Conservation (phyloP, 306 rosid genomes). For the Citrullus mucosospermus region DNA sequence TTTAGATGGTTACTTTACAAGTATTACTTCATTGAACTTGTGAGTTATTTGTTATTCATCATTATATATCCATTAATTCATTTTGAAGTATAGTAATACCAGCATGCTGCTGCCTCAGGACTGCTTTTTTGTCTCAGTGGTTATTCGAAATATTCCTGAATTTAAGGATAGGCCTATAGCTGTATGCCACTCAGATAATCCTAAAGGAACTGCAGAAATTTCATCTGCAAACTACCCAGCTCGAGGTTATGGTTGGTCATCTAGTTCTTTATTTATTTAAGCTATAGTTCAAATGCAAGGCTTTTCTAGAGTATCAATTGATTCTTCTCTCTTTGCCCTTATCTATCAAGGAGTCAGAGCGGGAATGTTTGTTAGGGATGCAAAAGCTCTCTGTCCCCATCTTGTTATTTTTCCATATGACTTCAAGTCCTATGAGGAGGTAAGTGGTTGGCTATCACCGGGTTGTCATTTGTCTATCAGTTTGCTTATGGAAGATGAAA, state of each 20-base stretch:
- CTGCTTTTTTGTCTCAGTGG: slow-evolving; percentile 90
- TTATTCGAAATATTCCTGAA: slow-evolving; percentile 54
- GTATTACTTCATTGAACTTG: neutral
- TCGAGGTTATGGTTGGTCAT: slow-evolving; percentile 64
- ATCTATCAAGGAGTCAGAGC: slow-evolving; percentile 58
- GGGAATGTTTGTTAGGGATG: slow-evolving; percentile 89
- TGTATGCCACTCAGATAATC: slow-evolving; percentile 78
- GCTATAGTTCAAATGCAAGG: neutral
- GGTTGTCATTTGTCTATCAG: neutral
- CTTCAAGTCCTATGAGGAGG: slow-evolving; percentile 93
- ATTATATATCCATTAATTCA: neutral
- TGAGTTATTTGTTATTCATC: neutral
- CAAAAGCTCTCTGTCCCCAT: slow-evolving; percentile 72
- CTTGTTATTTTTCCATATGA: slow-evolving; percentile 71
- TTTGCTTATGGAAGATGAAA: slow-evolving; percentile 5
- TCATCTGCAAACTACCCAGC: slow-evolving; percentile 98
- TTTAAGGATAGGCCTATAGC: slow-evolving; percentile 74
- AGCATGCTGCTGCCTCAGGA: slow-evolving; percentile 44
- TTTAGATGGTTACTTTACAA: neutral
- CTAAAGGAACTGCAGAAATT: slow-evolving; percentile 89
- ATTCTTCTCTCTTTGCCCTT: neutral
- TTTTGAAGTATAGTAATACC: slow-evolving; percentile 11
- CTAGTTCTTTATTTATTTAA: neutral
- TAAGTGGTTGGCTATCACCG: slow-evolving; percentile 10
- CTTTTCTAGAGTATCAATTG: slow-evolving; percentile 7